A percentile compares a stretch with the other conserved stretches of the same genome.
These are phyloP conservation scores for Sherardia arvensis DNA, from an alignment of 257 asterid genomes.

Conservation along the genomic window DNA sequence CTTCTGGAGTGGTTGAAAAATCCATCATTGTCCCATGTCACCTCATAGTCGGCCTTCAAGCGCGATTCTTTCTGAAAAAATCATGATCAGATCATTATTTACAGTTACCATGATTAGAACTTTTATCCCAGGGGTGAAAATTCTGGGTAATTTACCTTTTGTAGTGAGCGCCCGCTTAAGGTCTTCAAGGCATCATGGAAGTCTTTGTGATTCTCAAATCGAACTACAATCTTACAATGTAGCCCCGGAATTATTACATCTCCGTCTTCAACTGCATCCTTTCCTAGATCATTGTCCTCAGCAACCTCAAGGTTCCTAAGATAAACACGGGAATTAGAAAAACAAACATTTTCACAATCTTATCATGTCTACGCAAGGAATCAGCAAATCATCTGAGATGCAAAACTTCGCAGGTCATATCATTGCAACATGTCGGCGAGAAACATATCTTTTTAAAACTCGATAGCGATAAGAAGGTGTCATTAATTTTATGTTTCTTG, in stretches of 20 bases:
- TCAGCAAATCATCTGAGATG: neutral
- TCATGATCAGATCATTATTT: no score
- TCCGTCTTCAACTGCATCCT: slow-evolving; percentile 47
- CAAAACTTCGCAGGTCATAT: neutral
- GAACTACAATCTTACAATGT: slow-evolving; percentile 77
- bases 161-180: slow-evolving; percentile 74
- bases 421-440: neutral
- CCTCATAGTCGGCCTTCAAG: slow-evolving; percentile 76
- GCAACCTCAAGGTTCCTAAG: slow-evolving; percentile 86
- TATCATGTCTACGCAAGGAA: neutral
- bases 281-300: slow-evolving; percentile 67
- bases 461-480: neutral
- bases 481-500: neutral
- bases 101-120: no score
- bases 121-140: neutral
- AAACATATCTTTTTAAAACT: neutral
- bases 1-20: slow-evolving; percentile 42
- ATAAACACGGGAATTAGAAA: slow-evolving; percentile 11
- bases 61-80: slow-evolving; percentile 85
- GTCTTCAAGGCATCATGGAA: slow-evolving; percentile 69
- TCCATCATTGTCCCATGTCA: slow-evolving; percentile 75
- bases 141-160: slow-evolving; percentile 43
- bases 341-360: neutral
- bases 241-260: slow-evolving; percentile 71
- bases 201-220: slow-evolving; percentile 61